These are phyloP conservation scores for Westerdykella ornata DNA, from an alignment of 2,329 filamentous ascomycete species.

Conservation along the genomic window DNA sequence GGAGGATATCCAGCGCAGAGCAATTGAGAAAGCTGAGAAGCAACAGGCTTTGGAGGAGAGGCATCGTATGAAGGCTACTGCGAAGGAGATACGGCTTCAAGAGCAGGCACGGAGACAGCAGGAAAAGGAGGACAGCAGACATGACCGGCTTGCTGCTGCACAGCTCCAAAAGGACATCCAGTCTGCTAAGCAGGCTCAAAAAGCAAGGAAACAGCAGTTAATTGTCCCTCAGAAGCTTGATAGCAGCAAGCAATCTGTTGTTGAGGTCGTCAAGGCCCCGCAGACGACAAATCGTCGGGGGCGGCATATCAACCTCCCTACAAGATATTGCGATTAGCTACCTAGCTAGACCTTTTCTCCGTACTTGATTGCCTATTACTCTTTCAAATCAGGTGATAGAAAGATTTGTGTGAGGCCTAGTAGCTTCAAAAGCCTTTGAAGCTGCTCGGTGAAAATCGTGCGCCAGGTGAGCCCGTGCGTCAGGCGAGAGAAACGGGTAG, in stretches of 20 bases:
- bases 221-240: neutral
- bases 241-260: neutral
- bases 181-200: neutral
- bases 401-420: too few species aligned
- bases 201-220: neutral
- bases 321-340: neutral
- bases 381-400: too few species aligned
- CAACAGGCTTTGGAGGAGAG: neutral
- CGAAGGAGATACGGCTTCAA: neutral
- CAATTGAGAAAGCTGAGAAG: neutral
- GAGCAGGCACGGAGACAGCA: neutral
- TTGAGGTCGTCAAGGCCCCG: too few species aligned
- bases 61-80: neutral
- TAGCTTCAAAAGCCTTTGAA: too few species aligned
- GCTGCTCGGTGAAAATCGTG: neutral
- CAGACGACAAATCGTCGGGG: neutral
- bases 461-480: slow-evolving; percentile 1
- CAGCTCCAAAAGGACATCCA: neutral
- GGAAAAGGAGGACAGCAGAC: too few species aligned
- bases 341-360: too few species aligned
- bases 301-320: neutral
- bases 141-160: neutral
- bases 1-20: neutral
- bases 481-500: neutral
- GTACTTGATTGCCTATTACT: too few species aligned